Percentiles rank a stretch among this genome's conserved stretches.
Conservation (phyloP, 1,284 basidiomycete species). For the Termitomyces sp. region DNA sequence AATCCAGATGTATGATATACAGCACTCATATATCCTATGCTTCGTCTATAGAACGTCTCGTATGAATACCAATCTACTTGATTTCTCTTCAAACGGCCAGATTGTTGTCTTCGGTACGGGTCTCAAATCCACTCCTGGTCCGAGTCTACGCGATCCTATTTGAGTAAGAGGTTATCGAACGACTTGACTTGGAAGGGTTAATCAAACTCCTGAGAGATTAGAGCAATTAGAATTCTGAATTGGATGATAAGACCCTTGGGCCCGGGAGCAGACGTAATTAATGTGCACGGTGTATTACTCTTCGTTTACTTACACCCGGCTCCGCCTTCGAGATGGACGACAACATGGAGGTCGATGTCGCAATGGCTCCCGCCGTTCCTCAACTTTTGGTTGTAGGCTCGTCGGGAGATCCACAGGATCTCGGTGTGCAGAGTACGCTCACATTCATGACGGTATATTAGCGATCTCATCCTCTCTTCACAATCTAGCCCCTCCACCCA, state of each 20-base stretch:
- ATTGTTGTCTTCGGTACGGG: neutral
- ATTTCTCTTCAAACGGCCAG: neutral
- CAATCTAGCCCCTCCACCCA: conserved; percentile 21
- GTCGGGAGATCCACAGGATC: conserved; percentile 19
- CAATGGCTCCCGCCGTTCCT: conserved; percentile 18
- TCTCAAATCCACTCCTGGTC: neutral
- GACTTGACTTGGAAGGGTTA: neutral
- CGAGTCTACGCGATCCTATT: neutral
- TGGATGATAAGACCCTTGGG: neutral
- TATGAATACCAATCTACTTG: neutral
- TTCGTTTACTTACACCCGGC: neutral
- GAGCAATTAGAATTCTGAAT: neutral
- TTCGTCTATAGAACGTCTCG: neutral
- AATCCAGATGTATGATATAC: neutral
- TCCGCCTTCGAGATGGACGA: conserved; percentile 24
- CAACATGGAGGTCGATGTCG: conserved; percentile 36
- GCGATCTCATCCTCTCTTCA: conserved; percentile 9
- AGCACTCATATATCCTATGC: conserved; percentile 1
- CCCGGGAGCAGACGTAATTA: neutral
- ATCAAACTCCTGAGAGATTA: neutral
- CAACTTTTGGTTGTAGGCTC: conserved; percentile 14
- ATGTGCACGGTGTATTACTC: neutral
- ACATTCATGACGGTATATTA: neutral
- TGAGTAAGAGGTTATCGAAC: neutral
- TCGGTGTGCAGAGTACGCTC: conserved; percentile 20